Evolutionary conservation across 306 rosid genomes (phyloP), one percentile per base, ranked within the genome.

Genomic region (Cercis canadensis): DNA sequence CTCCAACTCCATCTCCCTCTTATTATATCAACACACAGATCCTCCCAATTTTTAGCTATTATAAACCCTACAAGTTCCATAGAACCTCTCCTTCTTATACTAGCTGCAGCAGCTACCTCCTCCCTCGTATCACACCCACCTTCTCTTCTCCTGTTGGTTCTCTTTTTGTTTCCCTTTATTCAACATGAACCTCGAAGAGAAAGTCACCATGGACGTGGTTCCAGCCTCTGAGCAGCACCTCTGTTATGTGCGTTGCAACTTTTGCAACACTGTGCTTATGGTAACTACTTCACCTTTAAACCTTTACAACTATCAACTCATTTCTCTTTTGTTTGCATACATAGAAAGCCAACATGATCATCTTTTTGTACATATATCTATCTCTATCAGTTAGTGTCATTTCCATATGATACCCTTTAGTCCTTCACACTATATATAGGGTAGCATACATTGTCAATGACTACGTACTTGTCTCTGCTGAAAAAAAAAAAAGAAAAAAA

Each of bases 171-270:
- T 53, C 15, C 8, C 40, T 45, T 12, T 5, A 51, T 17, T 60
- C 24, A 41, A 24, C 31, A 59, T 90, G 97, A 89, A 81, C 75
- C 80, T 71, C 3, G 89, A 87, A 2, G 96, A 94, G 44, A 89
- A 89, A 80, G 83, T 79, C 32, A 67, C 88, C 67, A 86, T 83
- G 96, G 99, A 89, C 72, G 67, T 84, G 31, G 80, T 63, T 80
- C 92, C 88, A 18, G 84, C 95, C 0, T 79, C 96, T 69, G 97
- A 91, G 54, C 97, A 94, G 29, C 29, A 24, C 41, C 90, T 91
- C 75, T 94, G 99, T 83, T 94, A 94, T 53, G 97, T 91, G 50
- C 92, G 96, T 63, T 94, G 99, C 91, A 91, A 89, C 87, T 94
- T 91, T 81, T 94, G 99, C 81, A 87, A 79, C 96, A 89, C 97